Percentiles rank a stretch among this genome's conserved stretches.
These are phyloP conservation scores for Penicillium sp. DNA, from an alignment of 2,329 filamentous ascomycete species.

Conservation along the genomic window DNA sequence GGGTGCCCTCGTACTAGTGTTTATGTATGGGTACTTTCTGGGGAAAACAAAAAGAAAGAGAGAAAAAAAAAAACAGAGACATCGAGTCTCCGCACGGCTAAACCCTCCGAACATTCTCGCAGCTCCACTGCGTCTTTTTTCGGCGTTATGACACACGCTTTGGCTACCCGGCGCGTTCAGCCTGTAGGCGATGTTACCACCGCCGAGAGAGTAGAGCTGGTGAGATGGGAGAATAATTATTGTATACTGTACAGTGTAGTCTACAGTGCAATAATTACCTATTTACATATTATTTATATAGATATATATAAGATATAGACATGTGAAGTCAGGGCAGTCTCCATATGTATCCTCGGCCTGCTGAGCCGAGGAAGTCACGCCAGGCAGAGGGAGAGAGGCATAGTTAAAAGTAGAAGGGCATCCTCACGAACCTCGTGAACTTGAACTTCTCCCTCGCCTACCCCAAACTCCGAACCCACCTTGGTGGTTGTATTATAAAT, in stretches of 20 bases:
- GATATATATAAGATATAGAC: not conserved
- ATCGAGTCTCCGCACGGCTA: constrained; percentile 9
- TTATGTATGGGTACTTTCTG: no score
- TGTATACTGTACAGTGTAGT: no score
- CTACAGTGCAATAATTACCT: no score
- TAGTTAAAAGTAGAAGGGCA: not conserved
- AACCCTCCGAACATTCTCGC: constrained; percentile 11
- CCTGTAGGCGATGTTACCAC: constrained; percentile 18
- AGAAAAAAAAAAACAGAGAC: no score
- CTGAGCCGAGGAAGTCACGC: not conserved
- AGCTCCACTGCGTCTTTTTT: constrained; percentile 32
- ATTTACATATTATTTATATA: not conserved
- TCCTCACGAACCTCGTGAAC: no score
- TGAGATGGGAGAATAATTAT: not conserved
- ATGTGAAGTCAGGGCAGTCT: constrained; percentile 14
- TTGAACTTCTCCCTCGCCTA: no score
- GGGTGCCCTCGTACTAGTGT: not conserved
- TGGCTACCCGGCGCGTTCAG: constrained; percentile 14
- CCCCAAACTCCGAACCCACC: no score
- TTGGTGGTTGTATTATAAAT: not conserved
- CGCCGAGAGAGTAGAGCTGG: not conserved
- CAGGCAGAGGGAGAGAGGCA: not conserved
- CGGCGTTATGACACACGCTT: constrained; percentile 28
- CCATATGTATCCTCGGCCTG: not conserved
- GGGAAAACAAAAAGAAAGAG: not conserved